These are phyloP conservation scores for Phytophthora fragariaefolia DNA, from an alignment of 352 stramenopile genomes.

Conservation along the genomic window DNA sequence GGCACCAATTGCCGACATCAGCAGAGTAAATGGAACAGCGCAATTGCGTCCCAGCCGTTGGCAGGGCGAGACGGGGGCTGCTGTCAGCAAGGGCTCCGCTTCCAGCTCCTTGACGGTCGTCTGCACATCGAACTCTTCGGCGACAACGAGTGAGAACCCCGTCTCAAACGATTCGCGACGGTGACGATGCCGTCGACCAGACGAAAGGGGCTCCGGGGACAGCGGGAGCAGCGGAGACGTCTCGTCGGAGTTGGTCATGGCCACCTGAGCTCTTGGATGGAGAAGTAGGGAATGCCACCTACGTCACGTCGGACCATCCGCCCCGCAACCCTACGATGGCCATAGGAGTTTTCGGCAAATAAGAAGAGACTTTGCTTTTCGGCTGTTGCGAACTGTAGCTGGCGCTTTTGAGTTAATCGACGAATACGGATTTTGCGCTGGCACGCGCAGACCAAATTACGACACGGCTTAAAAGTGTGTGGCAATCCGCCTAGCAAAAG, in stretches of 20 bases:
- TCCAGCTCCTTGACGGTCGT: conserved; percentile 16
- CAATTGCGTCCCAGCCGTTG: conserved; percentile 37
- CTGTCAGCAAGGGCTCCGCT: not conserved
- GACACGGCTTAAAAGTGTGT: too few species aligned
- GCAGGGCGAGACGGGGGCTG: conserved; percentile 19
- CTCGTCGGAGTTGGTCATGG: conserved; percentile 27
- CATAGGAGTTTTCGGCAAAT: conserved; percentile 28
- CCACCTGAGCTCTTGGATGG: not conserved
- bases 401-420: too few species aligned
- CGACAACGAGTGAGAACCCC: conserved; percentile 40
- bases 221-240: conserved; percentile 32
- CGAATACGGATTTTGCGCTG: too few species aligned
- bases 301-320: conserved; percentile 33
- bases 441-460: too few species aligned
- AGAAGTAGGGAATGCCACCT: conserved; percentile 3
- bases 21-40: conserved; percentile 50
- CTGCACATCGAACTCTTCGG: conserved; percentile 25
- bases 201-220: conserved; percentile 21
- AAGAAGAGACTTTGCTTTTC: conserved; percentile 1
- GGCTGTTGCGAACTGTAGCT: too few species aligned
- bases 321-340: conserved; percentile 19
- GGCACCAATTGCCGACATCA: conserved; percentile 67
- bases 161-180: conserved; percentile 44
- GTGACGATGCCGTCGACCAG: conserved; percentile 14
- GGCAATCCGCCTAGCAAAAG: too few species aligned